phyloP scores from a whole-genome alignment of 2,329 filamentous ascomycete genomes.

The Stemphylium beticola region DNA sequence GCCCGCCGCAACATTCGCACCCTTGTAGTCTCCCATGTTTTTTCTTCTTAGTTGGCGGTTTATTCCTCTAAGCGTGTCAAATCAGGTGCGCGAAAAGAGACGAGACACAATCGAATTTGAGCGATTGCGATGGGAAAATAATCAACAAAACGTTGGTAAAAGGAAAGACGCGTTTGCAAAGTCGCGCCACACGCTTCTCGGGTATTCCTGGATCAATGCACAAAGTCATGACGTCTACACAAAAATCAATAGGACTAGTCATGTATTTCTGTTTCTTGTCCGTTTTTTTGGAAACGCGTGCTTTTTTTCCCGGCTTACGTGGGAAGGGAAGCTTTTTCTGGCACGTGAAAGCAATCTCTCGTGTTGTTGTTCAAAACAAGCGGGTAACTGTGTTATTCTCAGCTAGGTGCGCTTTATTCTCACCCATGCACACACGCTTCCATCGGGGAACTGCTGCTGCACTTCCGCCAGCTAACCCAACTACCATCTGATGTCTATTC shows the following conservation, averaged over 20 bases:
- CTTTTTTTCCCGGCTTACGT: not conserved
- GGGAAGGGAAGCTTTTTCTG: too few relatives aligned
- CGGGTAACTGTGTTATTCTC: too few relatives aligned
- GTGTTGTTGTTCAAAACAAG: not conserved
- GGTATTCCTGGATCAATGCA: constrained; percentile 10
- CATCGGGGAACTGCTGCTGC: too few relatives aligned
- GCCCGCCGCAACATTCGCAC: constrained; percentile 4
- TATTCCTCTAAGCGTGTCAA: not conserved
- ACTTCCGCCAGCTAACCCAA: too few relatives aligned
- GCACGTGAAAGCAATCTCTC: not conserved
- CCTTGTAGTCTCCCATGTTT: constrained; percentile 16
- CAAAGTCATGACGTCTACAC: constrained; percentile 26
- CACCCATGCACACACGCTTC: too few relatives aligned
- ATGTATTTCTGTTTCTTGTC: not conserved
- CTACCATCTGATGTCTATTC: too few relatives aligned
- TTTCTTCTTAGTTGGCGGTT: not conserved
- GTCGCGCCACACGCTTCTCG: constrained; percentile 17
- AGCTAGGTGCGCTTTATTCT: too few relatives aligned
- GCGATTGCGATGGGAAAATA: not conserved
- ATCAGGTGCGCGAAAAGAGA: too few relatives aligned
- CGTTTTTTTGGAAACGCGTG: not conserved
- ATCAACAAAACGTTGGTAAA: not conserved
- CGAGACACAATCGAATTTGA: not conserved
- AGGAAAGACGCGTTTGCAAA: constrained; percentile 7
- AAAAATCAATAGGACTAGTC: constrained; percentile 13